phyloP scores from a whole-genome alignment of 805 yeast species.

The Saturnispora sanitii region DNA sequence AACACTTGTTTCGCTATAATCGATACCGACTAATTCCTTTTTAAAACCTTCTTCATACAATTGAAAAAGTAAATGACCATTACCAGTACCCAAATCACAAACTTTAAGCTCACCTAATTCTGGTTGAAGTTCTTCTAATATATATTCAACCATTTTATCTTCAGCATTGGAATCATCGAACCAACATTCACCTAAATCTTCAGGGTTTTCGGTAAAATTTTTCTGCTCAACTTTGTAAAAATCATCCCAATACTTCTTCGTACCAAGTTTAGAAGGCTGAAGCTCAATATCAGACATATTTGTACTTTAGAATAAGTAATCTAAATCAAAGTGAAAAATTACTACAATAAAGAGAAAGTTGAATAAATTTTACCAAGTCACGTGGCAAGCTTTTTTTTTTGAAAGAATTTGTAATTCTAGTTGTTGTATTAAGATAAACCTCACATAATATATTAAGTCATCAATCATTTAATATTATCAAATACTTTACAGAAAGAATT shows the following conservation, averaged over 20 bases:
- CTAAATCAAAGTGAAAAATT: neutral
- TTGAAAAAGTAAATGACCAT: slow-evolving; percentile 79
- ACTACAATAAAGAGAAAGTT: neutral
- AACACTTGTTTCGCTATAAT: slow-evolving; percentile 77
- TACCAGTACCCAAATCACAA: slow-evolving; percentile 90
- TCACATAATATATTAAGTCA: too few relatives aligned
- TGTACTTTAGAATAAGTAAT: too few relatives aligned
- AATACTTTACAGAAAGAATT: too few relatives aligned
- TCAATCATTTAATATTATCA: too few relatives aligned
- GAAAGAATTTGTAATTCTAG: neutral
- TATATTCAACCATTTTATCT: slow-evolving; percentile 63
- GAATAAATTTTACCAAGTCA: neutral
- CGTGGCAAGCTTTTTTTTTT: neutral
- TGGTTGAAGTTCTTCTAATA: slow-evolving; percentile 39
- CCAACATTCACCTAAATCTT: slow-evolving; percentile 95
- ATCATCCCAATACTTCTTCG: slow-evolving; percentile 85
- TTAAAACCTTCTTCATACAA: slow-evolving; percentile 46
- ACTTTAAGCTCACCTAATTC: slow-evolving; percentile 24
- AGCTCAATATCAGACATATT: slow-evolving; percentile 27
- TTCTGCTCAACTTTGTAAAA: slow-evolving; percentile 65
- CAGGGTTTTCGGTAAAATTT: slow-evolving; percentile 63
- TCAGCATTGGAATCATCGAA: slow-evolving; percentile 94
- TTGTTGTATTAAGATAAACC: too few relatives aligned
- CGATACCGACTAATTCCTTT: slow-evolving; percentile 63
- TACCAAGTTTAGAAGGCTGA: slow-evolving; percentile 76